Evolutionary conservation across 768 basidiomycete species (phyloP), one percentile per base, ranked within the genome.

Genomic region (Boletus rex-veris): DNA sequence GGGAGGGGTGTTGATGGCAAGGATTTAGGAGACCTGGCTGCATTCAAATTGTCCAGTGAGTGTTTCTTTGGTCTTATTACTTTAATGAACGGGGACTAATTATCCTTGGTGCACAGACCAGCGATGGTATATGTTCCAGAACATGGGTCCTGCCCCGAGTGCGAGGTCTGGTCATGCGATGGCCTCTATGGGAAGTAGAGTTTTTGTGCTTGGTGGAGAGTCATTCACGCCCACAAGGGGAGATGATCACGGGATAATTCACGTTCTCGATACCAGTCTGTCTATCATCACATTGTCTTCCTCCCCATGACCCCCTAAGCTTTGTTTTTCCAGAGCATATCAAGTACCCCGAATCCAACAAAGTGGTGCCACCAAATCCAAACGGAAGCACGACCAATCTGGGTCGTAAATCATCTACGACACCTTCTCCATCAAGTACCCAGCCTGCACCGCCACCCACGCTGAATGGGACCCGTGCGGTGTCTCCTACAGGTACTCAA

Each of bases 71-170:
- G 31, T 44, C 33, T 41, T 35, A 10, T 56, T 5, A 40, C 39
- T 35, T 33, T 46, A 59, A 48, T 28, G 39, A 55, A 44, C 6
- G 14, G 24, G 10, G 15, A 43, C 56, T 68, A 50, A 69, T 50
- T 7, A 28, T 54, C 3, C 14, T 50, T 44, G 16, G 4, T 47
- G 41, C 43, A 30, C 67, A 98, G 96, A 94, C 71, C 91, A 93
- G 65, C 81, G 97, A 62, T 99, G 97, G 97, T 99, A 95, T 74
- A 98, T 95, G 92, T 99, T 99, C 77, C 94, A 98, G 72, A 97
- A 98, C 67, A 99, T 99, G 97, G 97, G 97, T 0, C 96, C 96
- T 16, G 83, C 92, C 15, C 97, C 97, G 1, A 86, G 79, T 38
- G 91, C 92, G 3, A 82, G 97, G 46, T 95, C 92, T 9, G 97